A percentile compares a stretch with the other conserved stretches of the same genome.
These are phyloP conservation scores for Globisporangium nodosum DNA, from an alignment of 352 stramenopile species.

Conservation along the genomic window DNA sequence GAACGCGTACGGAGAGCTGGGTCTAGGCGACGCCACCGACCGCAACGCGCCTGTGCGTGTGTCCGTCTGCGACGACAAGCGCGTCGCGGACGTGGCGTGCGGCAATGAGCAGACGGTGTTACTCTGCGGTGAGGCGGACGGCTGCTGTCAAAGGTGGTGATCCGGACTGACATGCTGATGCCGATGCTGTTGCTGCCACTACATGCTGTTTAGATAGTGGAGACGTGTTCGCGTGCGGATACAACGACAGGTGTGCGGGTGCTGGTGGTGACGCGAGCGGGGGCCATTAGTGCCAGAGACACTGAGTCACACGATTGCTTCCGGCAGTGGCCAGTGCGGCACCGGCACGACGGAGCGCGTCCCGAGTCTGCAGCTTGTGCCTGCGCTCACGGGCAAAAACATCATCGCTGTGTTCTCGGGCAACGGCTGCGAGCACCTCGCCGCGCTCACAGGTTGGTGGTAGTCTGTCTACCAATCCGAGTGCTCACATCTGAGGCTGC, in stretches of 20 bases:
- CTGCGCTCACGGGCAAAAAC: conserved; percentile 51
- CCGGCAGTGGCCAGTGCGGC: conserved; percentile 86
- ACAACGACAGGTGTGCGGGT: conserved; percentile 84
- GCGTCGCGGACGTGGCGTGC: conserved; percentile 78
- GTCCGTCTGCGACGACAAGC: conserved; percentile 22
- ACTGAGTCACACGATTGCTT: background rate
- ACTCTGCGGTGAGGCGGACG: conserved; percentile 39
- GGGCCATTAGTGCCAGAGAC: background rate
- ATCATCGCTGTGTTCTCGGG: conserved; percentile 78
- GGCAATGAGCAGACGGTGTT: conserved; percentile 91
- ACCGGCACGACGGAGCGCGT: conserved; percentile 78
- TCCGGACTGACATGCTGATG: background rate
- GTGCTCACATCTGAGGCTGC: too few relatives aligned
- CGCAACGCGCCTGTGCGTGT: conserved; percentile 54
- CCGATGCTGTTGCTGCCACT: background rate
- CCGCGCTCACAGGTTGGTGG: conserved; percentile 58
- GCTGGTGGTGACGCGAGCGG: background rate
- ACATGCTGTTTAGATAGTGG: conserved; percentile 35
- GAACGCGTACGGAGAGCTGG: conserved; percentile 92
- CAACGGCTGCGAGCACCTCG: conserved; percentile 91
- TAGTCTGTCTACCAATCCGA: background rate
- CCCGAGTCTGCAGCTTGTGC: conserved; percentile 33
- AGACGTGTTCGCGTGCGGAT: conserved; percentile 85
- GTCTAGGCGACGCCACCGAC: conserved; percentile 71
- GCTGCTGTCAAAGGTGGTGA: background rate